These are phyloP conservation scores for Aspergillus viridinutans DNA, from an alignment of 2,329 filamentous ascomycete genomes.

Conservation along the genomic window DNA sequence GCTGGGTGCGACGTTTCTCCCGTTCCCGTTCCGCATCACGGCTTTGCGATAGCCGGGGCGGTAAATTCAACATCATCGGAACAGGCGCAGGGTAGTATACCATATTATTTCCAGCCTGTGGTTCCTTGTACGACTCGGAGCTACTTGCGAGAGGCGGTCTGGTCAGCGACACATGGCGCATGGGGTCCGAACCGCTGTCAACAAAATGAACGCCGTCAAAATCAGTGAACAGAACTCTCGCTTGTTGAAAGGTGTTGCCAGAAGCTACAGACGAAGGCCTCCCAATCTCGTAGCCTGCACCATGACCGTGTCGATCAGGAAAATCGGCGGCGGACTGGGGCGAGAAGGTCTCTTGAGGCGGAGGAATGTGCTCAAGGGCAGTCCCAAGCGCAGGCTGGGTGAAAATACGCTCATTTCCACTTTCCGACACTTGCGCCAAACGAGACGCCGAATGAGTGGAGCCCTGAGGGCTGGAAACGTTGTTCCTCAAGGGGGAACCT, in stretches of 20 bases:
- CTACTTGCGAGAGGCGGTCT: conserved; percentile 39
- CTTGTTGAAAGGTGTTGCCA: conserved; percentile 45
- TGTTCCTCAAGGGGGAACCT: conserved; percentile 35
- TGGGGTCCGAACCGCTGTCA: conserved; percentile 19
- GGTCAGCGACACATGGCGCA: conserved; percentile 34
- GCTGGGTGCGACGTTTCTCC: conserved; percentile 68
- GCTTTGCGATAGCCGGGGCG: conserved; percentile 76
- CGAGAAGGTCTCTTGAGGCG: conserved; percentile 8
- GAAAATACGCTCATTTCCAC: conserved; percentile 30
- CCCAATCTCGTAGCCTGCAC: conserved; percentile 17
- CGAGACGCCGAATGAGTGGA: conserved; percentile 41
- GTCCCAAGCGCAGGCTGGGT: conserved; percentile 5
- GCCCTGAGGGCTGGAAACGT: conserved; percentile 38
- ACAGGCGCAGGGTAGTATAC: conserved; percentile 94
- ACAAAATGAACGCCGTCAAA: conserved; percentile 49
- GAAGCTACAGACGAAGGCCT: conserved; percentile 41
- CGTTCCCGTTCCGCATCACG: conserved; percentile 62
- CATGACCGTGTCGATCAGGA: conserved; percentile 15
- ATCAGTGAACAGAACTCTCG: conserved; percentile 42
- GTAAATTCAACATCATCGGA: conserved; percentile 86
- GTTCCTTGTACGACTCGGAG: conserved; percentile 36
- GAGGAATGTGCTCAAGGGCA: conserved; percentile 16
- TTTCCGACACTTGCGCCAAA: conserved; percentile 38
- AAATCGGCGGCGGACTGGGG: conserved; percentile 5
- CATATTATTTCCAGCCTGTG: conserved; percentile 68